Percentiles rank a stretch among this genome's conserved stretches.
These are phyloP conservation scores for Pharnaceum exiguum DNA, from an alignment of 148 eudicot species.

Conservation along the genomic window DNA sequence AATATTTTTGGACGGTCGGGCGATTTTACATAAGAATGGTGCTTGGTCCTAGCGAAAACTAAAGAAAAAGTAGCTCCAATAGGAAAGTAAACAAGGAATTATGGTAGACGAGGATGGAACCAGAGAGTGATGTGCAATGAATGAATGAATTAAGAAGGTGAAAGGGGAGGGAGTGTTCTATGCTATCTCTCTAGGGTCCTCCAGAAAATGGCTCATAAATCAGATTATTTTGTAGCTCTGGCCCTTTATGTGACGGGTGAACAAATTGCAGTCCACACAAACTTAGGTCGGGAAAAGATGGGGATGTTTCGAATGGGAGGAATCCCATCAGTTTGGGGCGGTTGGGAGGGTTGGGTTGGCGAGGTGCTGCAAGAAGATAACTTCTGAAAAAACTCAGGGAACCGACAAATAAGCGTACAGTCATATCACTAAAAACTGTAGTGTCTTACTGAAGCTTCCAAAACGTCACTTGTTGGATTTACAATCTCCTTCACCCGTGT, in stretches of 20 bases:
- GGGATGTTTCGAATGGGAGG: conserved; percentile 17
- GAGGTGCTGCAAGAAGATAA: conserved; percentile 21
- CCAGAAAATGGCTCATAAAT: conserved; percentile 25
- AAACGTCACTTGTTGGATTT: conserved; percentile 58
- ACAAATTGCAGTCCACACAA: conserved; percentile 12
- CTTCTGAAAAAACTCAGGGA: conserved; percentile 9
- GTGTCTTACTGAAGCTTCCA: conserved; percentile 90
- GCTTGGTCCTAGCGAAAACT: conserved; percentile 11
- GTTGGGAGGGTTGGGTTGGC: not conserved
- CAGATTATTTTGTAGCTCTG: conserved; percentile 36
- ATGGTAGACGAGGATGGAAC: conserved; percentile 21
- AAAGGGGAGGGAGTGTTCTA: conserved; percentile 26
- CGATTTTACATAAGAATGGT: conserved; percentile 13
- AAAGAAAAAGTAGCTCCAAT: not conserved
- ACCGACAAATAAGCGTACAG: conserved; percentile 3
- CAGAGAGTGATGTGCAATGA: conserved; percentile 34
- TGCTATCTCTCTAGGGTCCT: conserved; percentile 26
- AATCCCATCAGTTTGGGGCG: conserved; percentile 5
- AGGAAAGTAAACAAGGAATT: not conserved
- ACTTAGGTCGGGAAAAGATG: conserved; percentile 3
- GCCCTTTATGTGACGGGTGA: conserved; percentile 28
- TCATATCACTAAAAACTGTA: conserved; percentile 41
- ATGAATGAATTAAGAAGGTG: conserved; percentile 42
- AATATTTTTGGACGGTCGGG: not conserved
- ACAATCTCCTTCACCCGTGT: conserved; percentile 69